These are phyloP conservation scores for Tuber umbilicatum DNA, from an alignment of 495 filamentous ascomycete genomes.

Conservation along the genomic window DNA sequence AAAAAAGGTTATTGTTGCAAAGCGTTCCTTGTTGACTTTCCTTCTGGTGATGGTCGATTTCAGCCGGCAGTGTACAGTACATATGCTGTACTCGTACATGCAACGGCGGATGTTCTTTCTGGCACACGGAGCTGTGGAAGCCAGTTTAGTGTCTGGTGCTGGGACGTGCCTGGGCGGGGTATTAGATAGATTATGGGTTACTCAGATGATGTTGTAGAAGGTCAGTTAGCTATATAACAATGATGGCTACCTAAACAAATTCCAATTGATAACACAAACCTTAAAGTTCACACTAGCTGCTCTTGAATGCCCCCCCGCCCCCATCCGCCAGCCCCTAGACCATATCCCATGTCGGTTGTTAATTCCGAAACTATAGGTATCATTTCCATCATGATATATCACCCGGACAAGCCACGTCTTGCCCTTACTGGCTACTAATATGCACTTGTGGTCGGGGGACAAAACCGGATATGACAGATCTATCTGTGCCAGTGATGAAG, in stretches of 20 bases:
- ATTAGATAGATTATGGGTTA: neutral
- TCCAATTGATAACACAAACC: constrained; percentile 43
- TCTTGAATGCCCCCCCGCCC: constrained; percentile 51
- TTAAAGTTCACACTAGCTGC: constrained; percentile 69
- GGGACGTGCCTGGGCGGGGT: constrained; percentile 45
- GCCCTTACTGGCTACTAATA: neutral
- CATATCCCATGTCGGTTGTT: neutral
- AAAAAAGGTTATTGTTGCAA: neutral
- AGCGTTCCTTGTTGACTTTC: neutral
- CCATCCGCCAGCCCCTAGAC: neutral
- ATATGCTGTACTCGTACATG: too few relatives aligned
- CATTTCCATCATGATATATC: constrained; percentile 23
- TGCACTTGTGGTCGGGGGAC: constrained; percentile 44
- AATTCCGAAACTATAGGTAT: neutral
- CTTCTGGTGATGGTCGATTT: neutral
- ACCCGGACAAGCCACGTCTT: neutral
- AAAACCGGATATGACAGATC: constrained; percentile 56
- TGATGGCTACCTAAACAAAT: neutral
- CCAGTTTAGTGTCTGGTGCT: constrained; percentile 64
- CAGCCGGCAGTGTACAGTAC: neutral
- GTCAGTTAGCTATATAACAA: neutral
- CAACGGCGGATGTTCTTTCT: too few relatives aligned
- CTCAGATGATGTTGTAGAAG: neutral
- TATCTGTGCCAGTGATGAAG: constrained; percentile 59
- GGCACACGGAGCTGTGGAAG: constrained; percentile 62